These are phyloP conservation scores for Wickerhamiella brachini DNA, from an alignment of 805 yeast species.

Conservation along the genomic window DNA sequence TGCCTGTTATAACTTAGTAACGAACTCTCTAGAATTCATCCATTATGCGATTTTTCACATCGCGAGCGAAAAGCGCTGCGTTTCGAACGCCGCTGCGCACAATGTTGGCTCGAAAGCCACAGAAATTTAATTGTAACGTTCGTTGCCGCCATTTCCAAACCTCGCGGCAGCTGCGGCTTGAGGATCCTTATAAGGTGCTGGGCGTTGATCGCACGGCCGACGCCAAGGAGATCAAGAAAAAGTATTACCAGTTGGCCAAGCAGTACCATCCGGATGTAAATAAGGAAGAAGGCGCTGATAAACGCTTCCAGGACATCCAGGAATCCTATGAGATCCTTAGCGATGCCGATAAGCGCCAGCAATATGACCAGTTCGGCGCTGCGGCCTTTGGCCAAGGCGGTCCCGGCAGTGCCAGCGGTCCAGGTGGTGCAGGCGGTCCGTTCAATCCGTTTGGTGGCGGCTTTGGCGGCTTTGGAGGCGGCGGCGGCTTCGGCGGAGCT, in stretches of 20 bases:
- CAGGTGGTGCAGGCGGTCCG: slow-evolving; percentile 32
- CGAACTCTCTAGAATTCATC: slow-evolving; percentile 1
- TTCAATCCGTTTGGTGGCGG: slow-evolving; percentile 34
- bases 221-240: slow-evolving; percentile 80
- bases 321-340: slow-evolving; percentile 87
- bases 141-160: background rate
- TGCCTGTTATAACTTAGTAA: no score
- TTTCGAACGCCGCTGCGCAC: background rate
- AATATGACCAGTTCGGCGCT: slow-evolving; percentile 85
- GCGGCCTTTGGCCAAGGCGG: slow-evolving; percentile 53
- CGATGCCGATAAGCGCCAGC: slow-evolving; percentile 71
- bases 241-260: slow-evolving; percentile 86
- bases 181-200: slow-evolving; percentile 72
- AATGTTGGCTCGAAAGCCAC: background rate
- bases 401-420: slow-evolving; percentile 26
- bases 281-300: slow-evolving; percentile 78
- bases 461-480: slow-evolving; percentile 26
- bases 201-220: slow-evolving; percentile 67
- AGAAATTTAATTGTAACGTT: background rate
- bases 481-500: slow-evolving; percentile 23
- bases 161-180: slow-evolving; percentile 8
- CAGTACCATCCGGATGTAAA: slow-evolving; percentile 94
- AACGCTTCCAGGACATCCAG: slow-evolving; percentile 81
- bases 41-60: background rate
- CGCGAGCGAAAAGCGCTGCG: background rate